phyloP scores from a whole-genome alignment of 106 monocot genomes.

The Vanilla planifolia region DNA sequence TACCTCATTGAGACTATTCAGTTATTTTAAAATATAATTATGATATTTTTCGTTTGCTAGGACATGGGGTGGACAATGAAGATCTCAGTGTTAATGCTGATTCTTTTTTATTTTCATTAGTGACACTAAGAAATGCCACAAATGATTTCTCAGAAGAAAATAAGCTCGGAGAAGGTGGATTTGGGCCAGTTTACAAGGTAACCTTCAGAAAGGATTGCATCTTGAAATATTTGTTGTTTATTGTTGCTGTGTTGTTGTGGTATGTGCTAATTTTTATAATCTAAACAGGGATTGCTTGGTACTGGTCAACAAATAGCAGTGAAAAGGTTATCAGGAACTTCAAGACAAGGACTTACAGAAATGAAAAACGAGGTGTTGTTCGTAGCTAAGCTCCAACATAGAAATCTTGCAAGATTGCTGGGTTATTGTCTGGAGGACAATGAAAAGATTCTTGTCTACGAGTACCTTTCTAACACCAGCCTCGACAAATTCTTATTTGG shows the following conservation, averaged over 20 bases:
- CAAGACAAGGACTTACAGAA: slow-evolving; percentile 27
- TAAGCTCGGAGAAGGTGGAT: slow-evolving; percentile 60
- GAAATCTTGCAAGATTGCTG: slow-evolving; percentile 36
- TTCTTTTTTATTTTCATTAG: background rate
- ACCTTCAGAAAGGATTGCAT: too few species aligned
- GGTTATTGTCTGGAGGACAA: slow-evolving; percentile 35
- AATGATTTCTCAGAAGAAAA: slow-evolving; percentile 43
- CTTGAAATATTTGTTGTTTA: background rate
- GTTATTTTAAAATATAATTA: too few species aligned
- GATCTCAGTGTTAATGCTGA: too few species aligned
- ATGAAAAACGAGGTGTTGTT: slow-evolving; percentile 37
- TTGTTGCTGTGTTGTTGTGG: background rate
- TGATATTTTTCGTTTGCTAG: too few species aligned
- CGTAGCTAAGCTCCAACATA: slow-evolving; percentile 39
- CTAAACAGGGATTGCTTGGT: slow-evolving; percentile 21
- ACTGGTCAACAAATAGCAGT: slow-evolving; percentile 28
- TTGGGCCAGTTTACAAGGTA: slow-evolving; percentile 59
- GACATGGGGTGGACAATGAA: too few species aligned
- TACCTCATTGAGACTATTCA: too few species aligned
- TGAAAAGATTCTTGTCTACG: slow-evolving; percentile 38
- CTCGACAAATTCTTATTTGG: slow-evolving; percentile 50
- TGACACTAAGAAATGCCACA: slow-evolving; percentile 32
- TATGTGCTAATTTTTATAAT: too few species aligned
- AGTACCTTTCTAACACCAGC: slow-evolving; percentile 36
- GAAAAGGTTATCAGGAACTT: slow-evolving; percentile 27